Conservation (phyloP, 2,329 filamentous ascomycete genomes). For the Claviceps monticola region DNA sequence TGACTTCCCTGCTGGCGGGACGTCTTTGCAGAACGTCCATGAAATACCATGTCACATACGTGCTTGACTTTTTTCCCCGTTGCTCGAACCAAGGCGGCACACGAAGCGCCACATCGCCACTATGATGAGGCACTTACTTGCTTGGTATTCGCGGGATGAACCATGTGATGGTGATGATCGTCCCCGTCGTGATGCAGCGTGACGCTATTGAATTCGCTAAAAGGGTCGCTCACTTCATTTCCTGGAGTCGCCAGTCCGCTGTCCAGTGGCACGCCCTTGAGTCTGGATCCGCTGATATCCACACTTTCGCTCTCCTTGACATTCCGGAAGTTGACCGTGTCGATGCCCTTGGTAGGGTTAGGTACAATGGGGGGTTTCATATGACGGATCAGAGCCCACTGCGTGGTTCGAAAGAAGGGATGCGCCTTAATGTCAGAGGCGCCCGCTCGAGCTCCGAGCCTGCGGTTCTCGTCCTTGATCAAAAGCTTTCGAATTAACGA, state of each 20-base stretch:
- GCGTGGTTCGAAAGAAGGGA: conserved; percentile 88
- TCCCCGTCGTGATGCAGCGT: conserved; percentile 95
- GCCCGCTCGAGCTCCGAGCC: conserved; percentile 83
- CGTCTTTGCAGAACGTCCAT: background rate
- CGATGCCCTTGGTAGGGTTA: conserved; percentile 75
- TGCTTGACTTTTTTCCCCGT: background rate
- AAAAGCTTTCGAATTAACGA: conserved; percentile 89
- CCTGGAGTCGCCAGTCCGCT: conserved; percentile 76
- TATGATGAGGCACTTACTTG: conserved; percentile 6
- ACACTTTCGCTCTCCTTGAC: conserved; percentile 96
- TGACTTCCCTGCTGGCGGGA: background rate
- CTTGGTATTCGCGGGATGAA: conserved; percentile 6
- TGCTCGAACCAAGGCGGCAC: background rate
- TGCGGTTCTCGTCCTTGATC: conserved; percentile 93
- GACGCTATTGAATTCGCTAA: conserved; percentile 97
- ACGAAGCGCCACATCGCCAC: background rate
- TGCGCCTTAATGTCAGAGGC: conserved; percentile 95
- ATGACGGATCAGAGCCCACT: conserved; percentile 93
- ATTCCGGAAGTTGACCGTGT: conserved; percentile 94
- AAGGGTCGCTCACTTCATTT: conserved; percentile 72
- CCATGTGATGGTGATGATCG: conserved; percentile 34
- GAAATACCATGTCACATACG: background rate
- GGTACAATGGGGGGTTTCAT: conserved; percentile 97
- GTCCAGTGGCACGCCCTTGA: conserved; percentile 75
- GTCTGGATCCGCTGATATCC: conserved; percentile 55